Conservation (phyloP, 2,329 filamentous ascomycete species). For the Pseudocercospora cruenta region DNA sequence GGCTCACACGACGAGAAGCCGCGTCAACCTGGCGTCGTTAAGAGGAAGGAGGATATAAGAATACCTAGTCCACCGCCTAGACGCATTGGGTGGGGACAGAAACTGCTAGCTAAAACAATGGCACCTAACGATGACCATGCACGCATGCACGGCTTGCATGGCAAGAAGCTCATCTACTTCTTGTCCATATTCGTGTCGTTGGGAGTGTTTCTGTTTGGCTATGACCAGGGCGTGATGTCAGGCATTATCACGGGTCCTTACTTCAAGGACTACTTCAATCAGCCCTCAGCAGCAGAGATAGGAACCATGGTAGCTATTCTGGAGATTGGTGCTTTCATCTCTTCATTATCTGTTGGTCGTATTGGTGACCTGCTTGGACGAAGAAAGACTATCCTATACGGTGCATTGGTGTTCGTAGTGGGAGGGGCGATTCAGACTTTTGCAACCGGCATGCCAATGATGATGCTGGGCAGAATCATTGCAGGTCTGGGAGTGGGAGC, state of each 20-base stretch:
- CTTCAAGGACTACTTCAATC: constrained; percentile 90
- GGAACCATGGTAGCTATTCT: constrained; percentile 98
- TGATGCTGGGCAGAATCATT: constrained; percentile 62
- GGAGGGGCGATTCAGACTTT: constrained; percentile 86
- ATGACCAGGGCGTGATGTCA: constrained; percentile 90
- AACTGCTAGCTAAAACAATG: constrained; percentile 82
- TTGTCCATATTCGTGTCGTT: constrained; percentile 51
- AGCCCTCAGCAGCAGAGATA: constrained; percentile 83
- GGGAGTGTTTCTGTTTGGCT: constrained; percentile 86
- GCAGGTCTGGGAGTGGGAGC: constrained; percentile 57
- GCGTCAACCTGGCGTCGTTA: constrained; percentile 45
- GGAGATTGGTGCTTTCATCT: constrained; percentile 88
- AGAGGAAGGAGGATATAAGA: constrained; percentile 72
- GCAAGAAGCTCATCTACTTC: constrained; percentile 86
- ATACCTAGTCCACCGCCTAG: constrained; percentile 71
- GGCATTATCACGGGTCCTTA: constrained; percentile 70
- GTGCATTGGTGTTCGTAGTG: constrained; percentile 81
- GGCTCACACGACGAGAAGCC: constrained; percentile 43
- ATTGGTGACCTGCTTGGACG: constrained; percentile 91
- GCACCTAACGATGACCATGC: constrained; percentile 69
- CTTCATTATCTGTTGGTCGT: constrained; percentile 82
- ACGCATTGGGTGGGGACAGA: constrained; percentile 68
- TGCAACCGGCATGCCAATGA: constrained; percentile 83
- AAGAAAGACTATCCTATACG: constrained; percentile 87
- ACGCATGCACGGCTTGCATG: constrained; percentile 87